Conservation (phyloP, 1,284 basidiomycete genomes). For the Microstroma glucosiphilum region DNA sequence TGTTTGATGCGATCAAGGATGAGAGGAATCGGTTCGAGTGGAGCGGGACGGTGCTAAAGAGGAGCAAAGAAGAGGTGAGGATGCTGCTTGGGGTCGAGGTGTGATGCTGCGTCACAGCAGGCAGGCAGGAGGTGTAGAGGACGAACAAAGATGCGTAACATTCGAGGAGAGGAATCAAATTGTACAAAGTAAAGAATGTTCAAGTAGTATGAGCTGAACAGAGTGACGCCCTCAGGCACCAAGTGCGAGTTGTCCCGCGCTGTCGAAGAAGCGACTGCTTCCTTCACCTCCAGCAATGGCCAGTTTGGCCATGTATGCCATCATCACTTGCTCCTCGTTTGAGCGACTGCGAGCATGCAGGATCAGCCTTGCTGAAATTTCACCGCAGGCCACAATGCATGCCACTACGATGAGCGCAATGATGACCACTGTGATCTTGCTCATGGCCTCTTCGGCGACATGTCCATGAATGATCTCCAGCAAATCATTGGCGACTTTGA, state of each 20-base stretch:
- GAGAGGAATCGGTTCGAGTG: constrained; percentile 1
- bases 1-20: constrained; percentile 1
- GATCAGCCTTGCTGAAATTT: constrained; percentile 63
- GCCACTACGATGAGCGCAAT: constrained; percentile 89
- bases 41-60: constrained; percentile 8
- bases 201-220: too few relatives aligned
- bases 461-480: constrained; percentile 80
- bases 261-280: too few relatives aligned
- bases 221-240: too few relatives aligned
- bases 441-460: constrained; percentile 79
- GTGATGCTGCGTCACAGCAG: neutral
- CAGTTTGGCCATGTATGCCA: too few relatives aligned
- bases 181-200: too few relatives aligned
- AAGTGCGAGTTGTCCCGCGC: too few relatives aligned
- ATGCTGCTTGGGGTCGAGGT: constrained; percentile 26
- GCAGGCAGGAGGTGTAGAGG: too few relatives aligned
- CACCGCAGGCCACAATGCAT: constrained; percentile 76
- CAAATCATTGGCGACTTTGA: constrained; percentile 70
- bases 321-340: too few relatives aligned
- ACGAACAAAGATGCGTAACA: too few relatives aligned
- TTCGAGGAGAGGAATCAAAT: too few relatives aligned
- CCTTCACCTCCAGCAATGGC: too few relatives aligned
- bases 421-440: constrained; percentile 71
- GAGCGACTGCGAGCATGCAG: constrained; percentile 53
- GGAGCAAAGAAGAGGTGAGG: constrained; percentile 20